Base-by-base conservation (phyloP, 129 eudicot genomes). In the Silybum marianum region DNA sequence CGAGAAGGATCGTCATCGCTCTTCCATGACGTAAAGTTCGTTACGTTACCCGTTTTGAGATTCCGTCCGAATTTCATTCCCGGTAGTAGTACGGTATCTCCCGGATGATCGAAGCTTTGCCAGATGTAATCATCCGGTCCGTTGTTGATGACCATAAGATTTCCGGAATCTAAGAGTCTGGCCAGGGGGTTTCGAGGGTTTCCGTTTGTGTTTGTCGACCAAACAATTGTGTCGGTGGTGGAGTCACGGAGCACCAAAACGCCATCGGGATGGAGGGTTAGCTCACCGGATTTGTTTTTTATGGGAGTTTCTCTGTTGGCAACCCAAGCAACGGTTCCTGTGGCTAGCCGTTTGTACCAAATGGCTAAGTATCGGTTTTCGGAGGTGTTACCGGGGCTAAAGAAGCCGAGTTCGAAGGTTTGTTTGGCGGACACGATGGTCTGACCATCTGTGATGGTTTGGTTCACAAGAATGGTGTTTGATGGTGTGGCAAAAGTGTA, bases 351-450 rank as follows among this genome's bases (percentile, higher is more conserved):
- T 39, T 79, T 84, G 81, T 51, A 84, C 87, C 81, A 75, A 7
- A 84, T 84, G 2, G 78, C 84, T 30, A 84, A 14, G 3, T 84
- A 84, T 12, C 68, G 78, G 1, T 77, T 72, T 0, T 34, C 13
- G 0, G 72, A 63, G 44, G 44, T 24, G 66, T 36, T 63, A 14
- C 73, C 77, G 0, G 86, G 88, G 46, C 68, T 77, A 69, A 87
- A 87, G 6, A 87, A 87, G 2, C 91, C 91, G 9, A 88, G 85
- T 14, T 80, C 89, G 25, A 88, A 88, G 2, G 23, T 75, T 32
- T 80, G 39, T 38, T 48, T 71, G 0, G 85, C 38, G 0, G 87
- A 85, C 67, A 73, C 38, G 10, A 88, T 60, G 18, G 86, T 87
- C 23, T 84, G 69, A 0, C 84, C 86, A 46, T 84, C 84, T 78